Percentiles rank a stretch among this genome's conserved stretches.
Evolutionary conservation across 805 yeast species (phyloP).

Genomic region (Metschnikowia borealis): DNA sequence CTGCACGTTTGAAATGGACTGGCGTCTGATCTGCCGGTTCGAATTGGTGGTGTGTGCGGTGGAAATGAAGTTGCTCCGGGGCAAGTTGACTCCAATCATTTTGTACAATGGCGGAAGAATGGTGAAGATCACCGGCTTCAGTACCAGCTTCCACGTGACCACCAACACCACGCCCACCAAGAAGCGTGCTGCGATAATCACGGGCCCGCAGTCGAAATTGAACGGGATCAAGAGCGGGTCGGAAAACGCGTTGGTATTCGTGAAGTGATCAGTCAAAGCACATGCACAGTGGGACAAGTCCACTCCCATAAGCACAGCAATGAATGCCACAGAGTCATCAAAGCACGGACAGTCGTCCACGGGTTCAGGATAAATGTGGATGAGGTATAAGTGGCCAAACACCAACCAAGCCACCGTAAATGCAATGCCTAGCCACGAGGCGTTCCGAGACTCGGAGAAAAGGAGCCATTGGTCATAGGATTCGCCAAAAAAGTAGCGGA

Average conservation of each 20-base stretch:
- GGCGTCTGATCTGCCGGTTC: constrained; percentile 34
- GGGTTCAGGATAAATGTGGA: constrained; percentile 76
- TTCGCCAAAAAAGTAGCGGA: constrained; percentile 40
- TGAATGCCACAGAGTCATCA: constrained; percentile 89
- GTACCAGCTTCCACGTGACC: constrained; percentile 65
- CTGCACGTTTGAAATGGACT: constrained; percentile 36
- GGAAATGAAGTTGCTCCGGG: constrained; percentile 34
- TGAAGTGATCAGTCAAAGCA: constrained; percentile 27
- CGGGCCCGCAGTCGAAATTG: constrained; percentile 2
- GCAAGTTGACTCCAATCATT: constrained; percentile 34
- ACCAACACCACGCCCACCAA: constrained; percentile 60
- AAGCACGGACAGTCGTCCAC: constrained; percentile 94
- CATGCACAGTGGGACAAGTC: constrained; percentile 58
- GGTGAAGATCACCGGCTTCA: constrained; percentile 63
- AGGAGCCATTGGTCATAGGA: constrained; percentile 47
- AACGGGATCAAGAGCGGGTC: constrained; percentile 38
- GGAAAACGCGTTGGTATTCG: constrained; percentile 13
- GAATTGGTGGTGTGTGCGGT: constrained; percentile 35
- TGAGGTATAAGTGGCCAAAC: constrained; percentile 43
- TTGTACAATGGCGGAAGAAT: constrained; percentile 59
- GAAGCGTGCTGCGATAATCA: constrained; percentile 42
- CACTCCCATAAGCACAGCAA: constrained; percentile 80
- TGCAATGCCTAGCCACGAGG: constrained; percentile 17
- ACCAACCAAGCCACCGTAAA: constrained; percentile 36
- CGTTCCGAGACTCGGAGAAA: constrained; percentile 18